These are phyloP conservation scores for Rhizopogon vinicolor DNA, from an alignment of 768 basidiomycete genomes.

Conservation along the genomic window DNA sequence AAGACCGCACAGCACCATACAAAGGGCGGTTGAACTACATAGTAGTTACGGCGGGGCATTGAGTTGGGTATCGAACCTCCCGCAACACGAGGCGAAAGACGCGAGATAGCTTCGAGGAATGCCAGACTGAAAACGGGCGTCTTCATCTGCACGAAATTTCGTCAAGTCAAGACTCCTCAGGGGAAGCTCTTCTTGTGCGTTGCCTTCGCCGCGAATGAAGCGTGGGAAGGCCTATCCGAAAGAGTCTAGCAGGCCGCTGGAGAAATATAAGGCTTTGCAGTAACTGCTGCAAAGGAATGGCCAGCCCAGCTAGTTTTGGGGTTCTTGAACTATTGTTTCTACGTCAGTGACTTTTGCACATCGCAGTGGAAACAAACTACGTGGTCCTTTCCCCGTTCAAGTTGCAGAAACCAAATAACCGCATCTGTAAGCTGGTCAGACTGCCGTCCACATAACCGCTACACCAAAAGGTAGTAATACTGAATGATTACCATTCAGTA, in stretches of 20 bases:
- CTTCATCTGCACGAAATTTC: background rate
- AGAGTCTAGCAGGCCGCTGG: too few species aligned
- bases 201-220: background rate
- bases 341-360: too few species aligned
- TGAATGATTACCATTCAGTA: too few species aligned
- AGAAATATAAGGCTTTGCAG: background rate
- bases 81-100: background rate
- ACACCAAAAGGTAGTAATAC: too few species aligned
- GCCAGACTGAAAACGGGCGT: background rate
- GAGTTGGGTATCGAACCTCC: background rate
- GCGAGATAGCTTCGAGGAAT: background rate
- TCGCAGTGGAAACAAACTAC: too few species aligned
- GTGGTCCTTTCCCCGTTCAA: too few species aligned
- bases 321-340: background rate
- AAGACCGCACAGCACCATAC: too few species aligned
- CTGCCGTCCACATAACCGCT: too few species aligned
- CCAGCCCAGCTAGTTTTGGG: background rate
- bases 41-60: background rate
- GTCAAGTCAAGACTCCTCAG: background rate
- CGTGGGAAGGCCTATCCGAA: background rate
- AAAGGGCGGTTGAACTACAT: too few species aligned
- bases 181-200: background rate
- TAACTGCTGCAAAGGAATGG: background rate
- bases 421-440: too few species aligned
- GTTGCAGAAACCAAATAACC: too few species aligned